Base-by-base conservation (phyloP, 1,139 yeast species). In the Taphrina sp. region DNA sequence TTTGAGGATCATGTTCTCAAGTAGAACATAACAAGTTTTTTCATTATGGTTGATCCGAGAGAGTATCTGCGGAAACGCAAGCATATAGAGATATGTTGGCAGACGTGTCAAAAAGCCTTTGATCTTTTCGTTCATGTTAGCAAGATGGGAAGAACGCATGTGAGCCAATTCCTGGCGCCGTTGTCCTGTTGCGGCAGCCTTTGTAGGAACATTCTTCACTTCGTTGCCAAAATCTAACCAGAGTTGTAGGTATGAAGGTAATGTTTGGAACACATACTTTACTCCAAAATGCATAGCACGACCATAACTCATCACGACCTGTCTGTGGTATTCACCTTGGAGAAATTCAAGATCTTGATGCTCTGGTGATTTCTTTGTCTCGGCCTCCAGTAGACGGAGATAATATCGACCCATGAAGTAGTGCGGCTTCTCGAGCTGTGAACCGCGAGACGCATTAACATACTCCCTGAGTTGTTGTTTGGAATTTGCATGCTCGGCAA, bases 201-300 rank as follows among this genome's bases (percentile, higher is more conserved):
- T 43, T 10, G 42, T 29, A 24, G 22, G 23, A 4, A 43, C 37
- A 8, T 29, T 43, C 16, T 28, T 14, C 17, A 45, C 59, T 28
- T 37, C 34, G 59, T 59, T 79, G 1, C 90, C 85, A 67, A 83
- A 86, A 64, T 92, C 96, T 17, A 94, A 73, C 98, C 98, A 94
- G 17, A 89, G 77, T 0, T 96, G 90, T 4, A 92, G 77, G 23
- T 89, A 78, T 66, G 89, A 89, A 0, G 98, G 98, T 20, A 94
- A 71, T 0, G 95, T 86, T 69, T 94, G 97, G 65, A 83, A 83
- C 2, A 87, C 77, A 65, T 81, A 85, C 45, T 79, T 77, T 5
- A 82, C 76, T 0, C 95, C 94, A 57, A 77, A 76, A 14, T 80
- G 79, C 49, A 90, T 76, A 0, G 96, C 83, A 29, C 79, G 75